Conservation (phyloP, 2,329 filamentous ascomycete species). For the Talaromyces sp. region DNA sequence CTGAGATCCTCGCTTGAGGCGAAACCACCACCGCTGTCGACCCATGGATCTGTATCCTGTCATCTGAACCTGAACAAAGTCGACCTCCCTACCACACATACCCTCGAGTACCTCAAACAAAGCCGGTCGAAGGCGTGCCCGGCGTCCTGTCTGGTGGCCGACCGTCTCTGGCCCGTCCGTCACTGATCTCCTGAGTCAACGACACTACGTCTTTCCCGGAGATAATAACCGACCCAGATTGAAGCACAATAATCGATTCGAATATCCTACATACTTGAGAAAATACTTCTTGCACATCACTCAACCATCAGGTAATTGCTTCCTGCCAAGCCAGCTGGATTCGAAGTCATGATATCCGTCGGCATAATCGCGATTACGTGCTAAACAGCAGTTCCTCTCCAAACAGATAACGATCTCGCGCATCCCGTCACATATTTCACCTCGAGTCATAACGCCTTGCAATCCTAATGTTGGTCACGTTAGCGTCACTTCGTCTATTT, state of each 20-base stretch:
- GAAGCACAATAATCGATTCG: neutral
- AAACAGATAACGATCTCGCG: constrained; percentile 6
- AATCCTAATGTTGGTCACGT: constrained; percentile 15
- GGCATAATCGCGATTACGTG: neutral
- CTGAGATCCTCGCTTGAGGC: constrained; percentile 8
- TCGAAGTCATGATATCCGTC: neutral
- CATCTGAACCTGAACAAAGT: neutral
- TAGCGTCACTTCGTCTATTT: constrained; percentile 5
- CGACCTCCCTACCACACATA: constrained; percentile 3
- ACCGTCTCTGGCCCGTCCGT: constrained; percentile 20
- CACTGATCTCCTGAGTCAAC: constrained; percentile 14
- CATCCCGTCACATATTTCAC: neutral
- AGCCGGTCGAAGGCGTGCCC: constrained; percentile 22
- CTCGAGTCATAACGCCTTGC: neutral
- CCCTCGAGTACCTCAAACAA: neutral
- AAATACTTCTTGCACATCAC: constrained; percentile 6
- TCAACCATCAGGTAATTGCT: constrained; percentile 1
- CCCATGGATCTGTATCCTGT: constrained; percentile 15
- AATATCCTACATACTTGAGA: neutral
- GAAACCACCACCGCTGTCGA: constrained; percentile 11
- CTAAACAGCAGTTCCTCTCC: constrained; percentile 8
- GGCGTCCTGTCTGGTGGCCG: constrained; percentile 20
- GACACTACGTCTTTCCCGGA: constrained; percentile 6
- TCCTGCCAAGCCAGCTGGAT: neutral
- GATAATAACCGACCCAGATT: neutral